These are phyloP conservation scores for Rhytidiadelphus loreus DNA, from an alignment of 225 moss, liverwort and hornwort genomes.

Conservation along the genomic window DNA sequence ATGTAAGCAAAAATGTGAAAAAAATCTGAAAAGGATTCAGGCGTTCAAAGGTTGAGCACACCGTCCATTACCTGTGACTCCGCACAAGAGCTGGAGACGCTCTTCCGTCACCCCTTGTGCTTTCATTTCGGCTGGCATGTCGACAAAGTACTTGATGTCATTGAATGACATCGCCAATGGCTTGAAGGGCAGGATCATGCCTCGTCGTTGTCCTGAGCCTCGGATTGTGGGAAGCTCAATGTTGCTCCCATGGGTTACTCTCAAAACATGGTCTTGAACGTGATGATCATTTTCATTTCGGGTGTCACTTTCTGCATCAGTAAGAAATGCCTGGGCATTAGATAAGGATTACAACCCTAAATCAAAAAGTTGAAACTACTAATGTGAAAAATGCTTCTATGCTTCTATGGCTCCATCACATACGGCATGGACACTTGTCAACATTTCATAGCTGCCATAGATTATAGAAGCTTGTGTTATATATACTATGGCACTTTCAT, in stretches of 20 bases:
- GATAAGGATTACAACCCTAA: not conserved
- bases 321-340: not conserved
- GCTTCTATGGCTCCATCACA: not conserved
- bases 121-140: conserved; percentile 68
- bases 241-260: conserved; percentile 10
- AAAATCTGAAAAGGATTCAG: too few species aligned
- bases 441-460: not conserved
- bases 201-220: conserved; percentile 16
- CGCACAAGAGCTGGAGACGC: conserved; percentile 39
- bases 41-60: not conserved
- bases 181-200: conserved; percentile 80
- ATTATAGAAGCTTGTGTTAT: not conserved
- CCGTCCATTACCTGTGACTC: conserved; percentile 1
- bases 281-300: not conserved
- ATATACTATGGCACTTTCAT: too few species aligned
- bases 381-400: not conserved
- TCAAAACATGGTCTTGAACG: conserved; percentile 28
- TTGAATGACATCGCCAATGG: conserved; percentile 66
- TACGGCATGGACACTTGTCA: not conserved
- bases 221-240: not conserved
- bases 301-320: conserved; percentile 9
- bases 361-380: not conserved
- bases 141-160: conserved; percentile 64
- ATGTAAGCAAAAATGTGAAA: too few species aligned
- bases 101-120: conserved; percentile 61